Evolutionary conservation across 352 stramenopile species (phyloP), one percentile per base, ranked within the genome.

Genomic region (Globisporangium cylindrosporum): DNA sequence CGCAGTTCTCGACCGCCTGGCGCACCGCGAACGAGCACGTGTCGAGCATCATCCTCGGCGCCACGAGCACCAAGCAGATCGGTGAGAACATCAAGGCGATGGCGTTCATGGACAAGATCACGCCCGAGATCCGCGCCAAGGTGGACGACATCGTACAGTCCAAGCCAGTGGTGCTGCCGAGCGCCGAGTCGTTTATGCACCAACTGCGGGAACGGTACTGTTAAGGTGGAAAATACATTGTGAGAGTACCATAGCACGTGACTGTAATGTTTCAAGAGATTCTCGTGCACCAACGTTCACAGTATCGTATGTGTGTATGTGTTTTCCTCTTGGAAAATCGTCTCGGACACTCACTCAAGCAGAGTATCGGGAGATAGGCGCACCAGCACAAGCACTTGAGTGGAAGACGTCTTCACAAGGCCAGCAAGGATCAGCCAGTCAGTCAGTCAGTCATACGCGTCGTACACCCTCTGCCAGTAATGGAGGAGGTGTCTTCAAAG

Each of bases 41-140:
- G 10, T 82, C 72, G 22, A 84, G 71, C 6, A 78, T 90, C 20
- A 76, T 89, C 25, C 67, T 84, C 38, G 78, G 81, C 14, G 78
- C 81, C 41, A 90, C 73, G 34, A 88, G 75, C 46, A 73, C 76
- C 34, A 49, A 67, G 20, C 77, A 89, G 66, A 67, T 89, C 10
- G 74, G 92, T 27, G 86, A 93, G 59, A 94, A 94, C 70, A 59
- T 94, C 34, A 86, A 87, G 68, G 77, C 86, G 14, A 55, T 91
- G 25, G 71, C 74, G 51, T 86, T 90, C 24, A 60, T 78, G 22
- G 72, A 82, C 69, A 92, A 93, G 78, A 81, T 94, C 57, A 94
- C 85, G 15, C 77, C 82, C 0, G 76, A 92, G 69, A 66, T 91
- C 49, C 82, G 84, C 57, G 75, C 66, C 5, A 85, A 89, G 72